phyloP scores from a whole-genome alignment of 1,284 basidiomycete genomes.

The Naganishia albida region DNA sequence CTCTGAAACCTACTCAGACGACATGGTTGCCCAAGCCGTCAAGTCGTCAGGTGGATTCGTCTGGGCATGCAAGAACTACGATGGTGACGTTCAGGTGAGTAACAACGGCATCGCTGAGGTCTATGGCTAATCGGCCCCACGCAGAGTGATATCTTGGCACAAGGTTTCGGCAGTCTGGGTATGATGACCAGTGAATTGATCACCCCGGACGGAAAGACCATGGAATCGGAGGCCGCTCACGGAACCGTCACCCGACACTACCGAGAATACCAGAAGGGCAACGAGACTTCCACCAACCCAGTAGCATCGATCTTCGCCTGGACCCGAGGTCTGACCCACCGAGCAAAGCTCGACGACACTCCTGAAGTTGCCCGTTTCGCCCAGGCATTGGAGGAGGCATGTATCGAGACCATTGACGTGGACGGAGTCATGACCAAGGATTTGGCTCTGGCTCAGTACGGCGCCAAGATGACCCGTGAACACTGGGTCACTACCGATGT shows the following conservation, averaged over 20 bases:
- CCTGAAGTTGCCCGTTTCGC: conserved; percentile 75
- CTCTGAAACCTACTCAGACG: conserved; percentile 61
- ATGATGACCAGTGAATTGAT: conserved; percentile 99
- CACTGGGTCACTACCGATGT: conserved; percentile 91
- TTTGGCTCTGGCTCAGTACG: conserved; percentile 90
- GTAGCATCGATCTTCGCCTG: conserved; percentile 98
- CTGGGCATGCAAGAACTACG: conserved; percentile 98
- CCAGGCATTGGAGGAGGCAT: conserved; percentile 77
- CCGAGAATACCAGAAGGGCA: conserved; percentile 93
- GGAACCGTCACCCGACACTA: conserved; percentile 89
- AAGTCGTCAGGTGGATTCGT: conserved; percentile 96
- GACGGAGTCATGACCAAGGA: conserved; percentile 97
- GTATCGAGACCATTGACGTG: conserved; percentile 86
- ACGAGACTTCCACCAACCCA: conserved; percentile 95
- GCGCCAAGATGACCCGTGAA: conserved; percentile 83
- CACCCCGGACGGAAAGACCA: conserved; percentile 88
- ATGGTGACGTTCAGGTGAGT: conserved; percentile 75
- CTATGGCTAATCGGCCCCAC: conserved; percentile 1
- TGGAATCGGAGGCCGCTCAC: conserved; percentile 94
- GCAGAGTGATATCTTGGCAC: conserved; percentile 86
- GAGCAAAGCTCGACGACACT: conserved; percentile 89
- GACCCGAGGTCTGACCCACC: conserved; percentile 91
- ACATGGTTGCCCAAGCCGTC: conserved; percentile 97
- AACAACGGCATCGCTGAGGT: neutral
- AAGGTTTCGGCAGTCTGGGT: conserved; percentile 83